Conservation (phyloP, 768 basidiomycete genomes). For the Tephrocybe sp. region DNA sequence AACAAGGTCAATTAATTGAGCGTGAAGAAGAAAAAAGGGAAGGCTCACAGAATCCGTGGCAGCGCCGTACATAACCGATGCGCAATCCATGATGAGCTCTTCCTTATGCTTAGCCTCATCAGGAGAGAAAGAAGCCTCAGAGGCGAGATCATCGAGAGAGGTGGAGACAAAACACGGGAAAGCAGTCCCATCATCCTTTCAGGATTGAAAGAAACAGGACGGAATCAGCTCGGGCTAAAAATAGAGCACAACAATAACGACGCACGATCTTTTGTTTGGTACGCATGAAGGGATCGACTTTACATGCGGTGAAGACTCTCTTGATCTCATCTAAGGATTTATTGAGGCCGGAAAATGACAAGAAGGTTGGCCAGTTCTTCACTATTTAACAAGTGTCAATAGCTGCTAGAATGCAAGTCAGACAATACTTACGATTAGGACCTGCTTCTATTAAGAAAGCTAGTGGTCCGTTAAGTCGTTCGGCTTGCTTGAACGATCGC, state of each 20-base stretch:
- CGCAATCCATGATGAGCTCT: constrained; percentile 20
- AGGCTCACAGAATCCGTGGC: constrained; percentile 13
- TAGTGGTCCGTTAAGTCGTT: constrained; percentile 4
- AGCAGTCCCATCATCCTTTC: constrained; percentile 10
- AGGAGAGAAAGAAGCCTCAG: constrained; percentile 4
- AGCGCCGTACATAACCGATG: constrained; percentile 14
- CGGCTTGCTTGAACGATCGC: constrained; percentile 9
- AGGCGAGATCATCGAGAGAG: constrained; percentile 7
- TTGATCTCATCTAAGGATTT: constrained; percentile 4
- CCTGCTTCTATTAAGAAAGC: constrained; percentile 9
- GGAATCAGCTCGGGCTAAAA: not conserved
- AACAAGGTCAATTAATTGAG: not conserved
- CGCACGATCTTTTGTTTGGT: constrained; percentile 11
- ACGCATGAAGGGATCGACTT: constrained; percentile 10
- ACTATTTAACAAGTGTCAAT: not conserved
- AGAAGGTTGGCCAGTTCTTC: constrained; percentile 9
- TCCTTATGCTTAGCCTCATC: constrained; percentile 12
- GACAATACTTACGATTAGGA: constrained; percentile 3
- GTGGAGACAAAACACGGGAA: constrained; percentile 12
- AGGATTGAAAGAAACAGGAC: not conserved
- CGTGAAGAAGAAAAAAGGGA: not conserved
- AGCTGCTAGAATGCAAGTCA: not conserved
- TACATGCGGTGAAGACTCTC: constrained; percentile 6
- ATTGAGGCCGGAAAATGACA: constrained; percentile 5
- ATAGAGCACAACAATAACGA: not conserved